Conservation (phyloP, 2,329 filamentous ascomycete genomes). For the Aspergillus puulaauensis region DNA sequence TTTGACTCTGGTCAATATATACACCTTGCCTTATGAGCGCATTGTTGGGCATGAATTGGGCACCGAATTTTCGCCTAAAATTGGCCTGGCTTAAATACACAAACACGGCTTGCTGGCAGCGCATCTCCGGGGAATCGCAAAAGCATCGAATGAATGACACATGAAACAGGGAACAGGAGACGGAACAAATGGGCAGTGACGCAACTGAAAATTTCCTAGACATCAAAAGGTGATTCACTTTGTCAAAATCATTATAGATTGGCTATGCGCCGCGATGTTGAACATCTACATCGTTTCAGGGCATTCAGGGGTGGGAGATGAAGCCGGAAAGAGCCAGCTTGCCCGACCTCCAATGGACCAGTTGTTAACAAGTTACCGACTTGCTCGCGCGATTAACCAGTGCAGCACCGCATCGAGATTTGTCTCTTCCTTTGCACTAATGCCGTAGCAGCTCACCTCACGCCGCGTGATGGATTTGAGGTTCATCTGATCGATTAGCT, state of each 20-base stretch:
- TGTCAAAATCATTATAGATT: conserved; percentile 54
- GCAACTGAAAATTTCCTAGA: conserved; percentile 10
- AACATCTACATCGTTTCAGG: conserved; percentile 16
- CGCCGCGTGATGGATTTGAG: conserved; percentile 85
- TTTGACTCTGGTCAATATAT: background rate
- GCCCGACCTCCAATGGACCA: background rate
- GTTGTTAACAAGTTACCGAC: conserved; percentile 53
- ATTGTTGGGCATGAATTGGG: background rate
- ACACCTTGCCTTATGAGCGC: background rate
- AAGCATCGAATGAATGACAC: conserved; percentile 3
- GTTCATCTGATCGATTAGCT: conserved; percentile 89
- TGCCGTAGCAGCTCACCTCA: conserved; percentile 97
- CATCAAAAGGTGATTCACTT: conserved; percentile 28
- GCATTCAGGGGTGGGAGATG: conserved; percentile 4
- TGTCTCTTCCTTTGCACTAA: conserved; percentile 97
- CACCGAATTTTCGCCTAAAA: background rate
- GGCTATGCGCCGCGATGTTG: conserved; percentile 33
- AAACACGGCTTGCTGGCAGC: background rate
- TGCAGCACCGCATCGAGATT: conserved; percentile 96
- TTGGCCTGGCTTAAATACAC: conserved; percentile 1
- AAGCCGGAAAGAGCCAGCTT: conserved; percentile 11
- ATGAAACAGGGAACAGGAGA: background rate
- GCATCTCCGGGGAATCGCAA: background rate
- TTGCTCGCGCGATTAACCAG: conserved; percentile 90
- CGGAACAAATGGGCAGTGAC: conserved; percentile 1